Conservation (phyloP, 805 yeast genomes). For the Cyberlindnera xishuangbannaensis region DNA sequence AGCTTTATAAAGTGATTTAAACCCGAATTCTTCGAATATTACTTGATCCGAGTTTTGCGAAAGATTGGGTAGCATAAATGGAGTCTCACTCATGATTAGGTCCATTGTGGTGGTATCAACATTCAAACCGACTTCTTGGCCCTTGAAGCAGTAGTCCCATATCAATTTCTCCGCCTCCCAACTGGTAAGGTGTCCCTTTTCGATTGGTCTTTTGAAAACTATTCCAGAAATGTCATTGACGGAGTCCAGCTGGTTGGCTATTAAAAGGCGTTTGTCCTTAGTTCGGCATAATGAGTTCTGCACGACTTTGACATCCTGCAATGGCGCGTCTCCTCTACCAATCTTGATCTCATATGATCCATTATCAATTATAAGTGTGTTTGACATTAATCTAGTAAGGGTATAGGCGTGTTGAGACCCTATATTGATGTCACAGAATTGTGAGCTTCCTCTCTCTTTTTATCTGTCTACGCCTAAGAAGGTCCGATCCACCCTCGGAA, state of each 20-base stretch:
- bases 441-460: no score
- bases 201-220: slow-evolving; percentile 73
- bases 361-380: slow-evolving; percentile 68
- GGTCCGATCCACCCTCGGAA: no score
- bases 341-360: slow-evolving; percentile 81
- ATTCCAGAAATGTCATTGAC: slow-evolving; percentile 74
- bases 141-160: slow-evolving; percentile 66
- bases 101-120: slow-evolving; percentile 45
- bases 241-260: slow-evolving; percentile 62
- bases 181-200: slow-evolving; percentile 80
- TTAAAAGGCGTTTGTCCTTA: slow-evolving; percentile 62
- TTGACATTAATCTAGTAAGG: slow-evolving; percentile 1
- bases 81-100: slow-evolving; percentile 72
- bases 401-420: neutral
- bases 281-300: slow-evolving; percentile 72
- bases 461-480: no score
- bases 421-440: no score
- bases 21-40: slow-evolving; percentile 89
- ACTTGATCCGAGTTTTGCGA: slow-evolving; percentile 87
- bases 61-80: slow-evolving; percentile 74
- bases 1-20: slow-evolving; percentile 62
- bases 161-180: slow-evolving; percentile 88
- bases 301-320: slow-evolving; percentile 42
- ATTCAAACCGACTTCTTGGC: slow-evolving; percentile 35
- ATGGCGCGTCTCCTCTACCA: slow-evolving; percentile 37